Evolutionary conservation across 2,329 filamentous ascomycete species (phyloP).

Genomic region (Beauveria sp.): DNA sequence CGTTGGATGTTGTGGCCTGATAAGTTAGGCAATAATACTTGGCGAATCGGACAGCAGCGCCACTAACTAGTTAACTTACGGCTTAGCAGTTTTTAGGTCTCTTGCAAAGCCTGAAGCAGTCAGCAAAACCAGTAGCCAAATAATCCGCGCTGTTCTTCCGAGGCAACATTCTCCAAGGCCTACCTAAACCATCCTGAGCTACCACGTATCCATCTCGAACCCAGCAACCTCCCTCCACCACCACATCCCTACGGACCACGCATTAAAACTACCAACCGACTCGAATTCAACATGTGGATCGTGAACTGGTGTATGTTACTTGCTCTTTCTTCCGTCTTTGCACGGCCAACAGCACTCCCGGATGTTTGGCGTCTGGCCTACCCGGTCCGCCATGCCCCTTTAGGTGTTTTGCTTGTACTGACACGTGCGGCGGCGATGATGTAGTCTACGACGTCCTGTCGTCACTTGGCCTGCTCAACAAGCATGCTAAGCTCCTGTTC

Average conservation of each 20-base stretch:
- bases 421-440: slow-evolving; percentile 21
- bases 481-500: slow-evolving; percentile 92
- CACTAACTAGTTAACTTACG: not conserved
- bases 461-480: slow-evolving; percentile 82
- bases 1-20: not conserved
- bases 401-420: slow-evolving; percentile 16
- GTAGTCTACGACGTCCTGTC: slow-evolving; percentile 82
- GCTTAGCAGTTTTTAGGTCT: too few species aligned
- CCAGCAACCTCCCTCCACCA: not conserved
- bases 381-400: not conserved
- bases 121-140: not conserved
- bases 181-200: not conserved
- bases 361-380: not conserved
- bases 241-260: not conserved
- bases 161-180: not conserved
- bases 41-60: not conserved
- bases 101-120: not conserved
- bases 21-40: not conserved
- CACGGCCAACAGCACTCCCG: not conserved
- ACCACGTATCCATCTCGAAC: slow-evolving; percentile 7
- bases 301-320: slow-evolving; percentile 80
- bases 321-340: not conserved
- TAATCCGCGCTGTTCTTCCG: slow-evolving; percentile 11
- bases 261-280: not conserved
- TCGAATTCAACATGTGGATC: slow-evolving; percentile 66